phyloP scores from a whole-genome alignment of 495 filamentous ascomycete species.

The Aspergillus indologenus region DNA sequence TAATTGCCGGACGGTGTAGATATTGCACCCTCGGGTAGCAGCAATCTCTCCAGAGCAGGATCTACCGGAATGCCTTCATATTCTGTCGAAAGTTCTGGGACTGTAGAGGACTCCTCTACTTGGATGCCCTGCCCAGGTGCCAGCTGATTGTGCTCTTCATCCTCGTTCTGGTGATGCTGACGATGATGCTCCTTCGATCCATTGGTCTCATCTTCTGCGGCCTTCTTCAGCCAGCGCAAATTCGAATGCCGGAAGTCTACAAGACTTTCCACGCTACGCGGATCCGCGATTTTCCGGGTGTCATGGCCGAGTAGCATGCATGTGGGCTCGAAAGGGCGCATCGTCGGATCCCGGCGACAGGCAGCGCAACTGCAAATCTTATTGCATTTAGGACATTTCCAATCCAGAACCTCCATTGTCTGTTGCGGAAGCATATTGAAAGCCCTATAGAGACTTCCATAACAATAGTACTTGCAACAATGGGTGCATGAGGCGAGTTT shows the following conservation, averaged over 20 bases:
- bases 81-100: constrained; percentile 19
- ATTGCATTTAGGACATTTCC: constrained; percentile 84
- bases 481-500: constrained; percentile 73
- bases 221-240: constrained; percentile 67
- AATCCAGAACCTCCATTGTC: constrained; percentile 72
- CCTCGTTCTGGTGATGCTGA: constrained; percentile 34
- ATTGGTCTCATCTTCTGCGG: constrained; percentile 44
- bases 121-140: constrained; percentile 37
- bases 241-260: constrained; percentile 86
- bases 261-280: constrained; percentile 78
- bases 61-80: constrained; percentile 48
- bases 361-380: constrained; percentile 78
- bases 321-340: constrained; percentile 74
- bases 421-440: constrained; percentile 81
- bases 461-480: constrained; percentile 77
- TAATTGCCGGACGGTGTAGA: not conserved
- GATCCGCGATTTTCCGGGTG: constrained; percentile 82
- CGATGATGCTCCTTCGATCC: constrained; percentile 41
- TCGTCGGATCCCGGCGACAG: constrained; percentile 60
- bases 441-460: constrained; percentile 80
- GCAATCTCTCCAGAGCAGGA: constrained; percentile 36
- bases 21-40: not conserved
- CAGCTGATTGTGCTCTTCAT: constrained; percentile 41
- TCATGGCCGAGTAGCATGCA: constrained; percentile 84
- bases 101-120: constrained; percentile 24